Conservation (phyloP, 768 basidiomycete species). For the Boletus tylopilopsis region DNA sequence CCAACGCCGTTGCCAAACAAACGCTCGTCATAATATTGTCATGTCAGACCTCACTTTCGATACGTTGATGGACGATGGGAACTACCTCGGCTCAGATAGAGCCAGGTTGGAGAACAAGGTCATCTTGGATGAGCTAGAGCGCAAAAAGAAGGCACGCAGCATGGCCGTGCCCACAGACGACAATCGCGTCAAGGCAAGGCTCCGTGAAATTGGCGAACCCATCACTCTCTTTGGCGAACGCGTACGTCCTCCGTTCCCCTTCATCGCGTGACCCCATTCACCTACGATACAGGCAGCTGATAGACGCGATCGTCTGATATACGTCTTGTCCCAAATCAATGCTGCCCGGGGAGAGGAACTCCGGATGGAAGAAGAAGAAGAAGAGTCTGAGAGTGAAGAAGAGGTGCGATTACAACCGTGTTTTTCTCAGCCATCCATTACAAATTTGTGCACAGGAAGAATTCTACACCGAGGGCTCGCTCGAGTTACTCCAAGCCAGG, state of each 20-base stretch:
- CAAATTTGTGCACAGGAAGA: conserved; percentile 58
- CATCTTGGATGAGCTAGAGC: conserved; percentile 92
- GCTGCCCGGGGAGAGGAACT: conserved; percentile 81
- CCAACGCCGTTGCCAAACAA: conserved; percentile 34
- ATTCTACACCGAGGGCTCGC: conserved; percentile 90
- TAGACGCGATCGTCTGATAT: conserved; percentile 90
- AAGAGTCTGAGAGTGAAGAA: conserved; percentile 68
- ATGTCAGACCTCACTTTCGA: conserved; percentile 80
- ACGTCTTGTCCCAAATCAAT: conserved; percentile 91
- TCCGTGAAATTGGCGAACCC: conserved; percentile 93
- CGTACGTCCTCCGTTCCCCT: conserved; percentile 47
- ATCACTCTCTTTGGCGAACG: conserved; percentile 98
- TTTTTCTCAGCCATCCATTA: background rate
- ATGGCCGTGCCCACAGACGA: conserved; percentile 98
- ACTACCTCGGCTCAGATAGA: conserved; percentile 68
- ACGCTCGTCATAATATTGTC: conserved; percentile 10
- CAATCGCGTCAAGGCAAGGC: conserved; percentile 80
- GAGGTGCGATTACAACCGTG: conserved; percentile 50
- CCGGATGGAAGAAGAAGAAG: conserved; percentile 68
- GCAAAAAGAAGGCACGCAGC: conserved; percentile 91
- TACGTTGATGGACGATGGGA: conserved; percentile 73
- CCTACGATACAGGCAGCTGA: conserved; percentile 74
- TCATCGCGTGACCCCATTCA: conserved; percentile 9
- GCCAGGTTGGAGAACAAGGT: conserved; percentile 80
- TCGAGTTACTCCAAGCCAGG: conserved; percentile 83